phyloP scores from a whole-genome alignment of 1,284 basidiomycete species.

The Sutorius eximius region DNA sequence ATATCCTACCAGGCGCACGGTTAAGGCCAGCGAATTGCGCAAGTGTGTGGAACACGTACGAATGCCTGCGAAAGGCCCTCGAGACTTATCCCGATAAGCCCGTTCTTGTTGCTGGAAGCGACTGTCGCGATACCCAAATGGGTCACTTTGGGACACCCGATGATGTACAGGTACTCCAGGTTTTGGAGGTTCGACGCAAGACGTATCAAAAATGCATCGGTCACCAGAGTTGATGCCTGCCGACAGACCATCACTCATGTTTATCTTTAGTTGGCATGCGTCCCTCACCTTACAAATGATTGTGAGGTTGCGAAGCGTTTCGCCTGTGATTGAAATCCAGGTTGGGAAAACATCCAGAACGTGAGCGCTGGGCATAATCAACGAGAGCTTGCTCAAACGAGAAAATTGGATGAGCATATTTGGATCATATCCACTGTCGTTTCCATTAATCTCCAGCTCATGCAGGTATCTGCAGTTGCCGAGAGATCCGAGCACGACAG shows the following conservation, averaged over 20 bases:
- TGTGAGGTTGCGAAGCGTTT: slow-evolving; percentile 53
- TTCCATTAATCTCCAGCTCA: slow-evolving; percentile 70
- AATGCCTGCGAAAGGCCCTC: slow-evolving; percentile 64
- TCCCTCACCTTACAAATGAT: slow-evolving; percentile 64
- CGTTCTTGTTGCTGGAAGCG: slow-evolving; percentile 42
- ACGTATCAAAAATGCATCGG: slow-evolving; percentile 49
- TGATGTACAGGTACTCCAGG: slow-evolving; percentile 56
- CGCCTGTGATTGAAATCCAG: slow-evolving; percentile 50
- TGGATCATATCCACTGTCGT: slow-evolving; percentile 51
- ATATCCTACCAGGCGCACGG: slow-evolving; percentile 45
- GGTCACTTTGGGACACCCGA: slow-evolving; percentile 69
- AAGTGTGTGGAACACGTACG: slow-evolving; percentile 39
- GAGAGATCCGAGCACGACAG: slow-evolving; percentile 53
- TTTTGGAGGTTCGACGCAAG: slow-evolving; percentile 48
- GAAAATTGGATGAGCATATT: slow-evolving; percentile 47
- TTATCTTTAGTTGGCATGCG: background rate
- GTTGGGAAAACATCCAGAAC: slow-evolving; percentile 49
- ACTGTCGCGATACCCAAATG: slow-evolving; percentile 55
- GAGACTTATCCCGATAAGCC: slow-evolving; percentile 54
- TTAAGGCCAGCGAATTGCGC: slow-evolving; percentile 6
- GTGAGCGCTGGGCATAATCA: slow-evolving; percentile 67
- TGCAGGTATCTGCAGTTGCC: slow-evolving; percentile 41
- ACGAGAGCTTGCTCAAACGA: slow-evolving; percentile 49
- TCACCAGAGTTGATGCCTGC: slow-evolving; percentile 56
- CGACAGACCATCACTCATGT: background rate